phyloP scores from a whole-genome alignment of 1,284 basidiomycete species.

The Puccinia polysora region DNA sequence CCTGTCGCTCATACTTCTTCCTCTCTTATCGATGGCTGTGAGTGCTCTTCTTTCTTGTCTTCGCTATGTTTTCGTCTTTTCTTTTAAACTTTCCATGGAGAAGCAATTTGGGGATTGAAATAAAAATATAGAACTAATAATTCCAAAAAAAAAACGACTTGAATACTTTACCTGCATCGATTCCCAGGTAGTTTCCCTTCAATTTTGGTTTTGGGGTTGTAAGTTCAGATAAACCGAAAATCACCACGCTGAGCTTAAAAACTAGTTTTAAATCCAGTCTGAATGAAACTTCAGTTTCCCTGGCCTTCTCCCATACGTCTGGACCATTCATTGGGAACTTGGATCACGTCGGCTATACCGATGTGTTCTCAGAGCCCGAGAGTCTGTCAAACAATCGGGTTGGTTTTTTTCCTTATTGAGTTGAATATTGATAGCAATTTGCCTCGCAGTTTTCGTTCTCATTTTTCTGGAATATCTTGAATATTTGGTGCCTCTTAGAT shows the following conservation, averaged over 20 bases:
- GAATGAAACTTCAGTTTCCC: conserved; percentile 48
- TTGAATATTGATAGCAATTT: no score
- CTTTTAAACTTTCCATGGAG: no score
- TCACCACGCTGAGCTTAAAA: not conserved
- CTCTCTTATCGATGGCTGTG: conserved; percentile 53
- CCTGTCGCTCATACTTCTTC: conserved; percentile 57
- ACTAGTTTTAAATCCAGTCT: not conserved
- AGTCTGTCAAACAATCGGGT: conserved; percentile 61
- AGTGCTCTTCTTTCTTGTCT: conserved; percentile 45
- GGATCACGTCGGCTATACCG: conserved; percentile 58
- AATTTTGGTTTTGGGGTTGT: conserved; percentile 57
- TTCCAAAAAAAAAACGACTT: not conserved
- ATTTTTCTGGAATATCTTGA: not conserved
- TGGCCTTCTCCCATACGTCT: conserved; percentile 59
- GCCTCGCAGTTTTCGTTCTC: no score
- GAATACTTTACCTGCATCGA: conserved; percentile 62
- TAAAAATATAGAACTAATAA: no score
- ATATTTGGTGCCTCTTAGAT: conserved; percentile 12
- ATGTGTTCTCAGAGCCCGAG: conserved; percentile 71
- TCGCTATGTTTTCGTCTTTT: no score
- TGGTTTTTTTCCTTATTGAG: conserved; percentile 51
- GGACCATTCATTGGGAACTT: conserved; percentile 69
- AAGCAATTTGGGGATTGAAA: no score
- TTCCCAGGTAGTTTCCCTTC: conserved; percentile 68
- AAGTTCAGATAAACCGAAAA: not conserved